Conservation (phyloP, 2,329 filamentous ascomycete species). For the Coniochaeta ligniaria region DNA sequence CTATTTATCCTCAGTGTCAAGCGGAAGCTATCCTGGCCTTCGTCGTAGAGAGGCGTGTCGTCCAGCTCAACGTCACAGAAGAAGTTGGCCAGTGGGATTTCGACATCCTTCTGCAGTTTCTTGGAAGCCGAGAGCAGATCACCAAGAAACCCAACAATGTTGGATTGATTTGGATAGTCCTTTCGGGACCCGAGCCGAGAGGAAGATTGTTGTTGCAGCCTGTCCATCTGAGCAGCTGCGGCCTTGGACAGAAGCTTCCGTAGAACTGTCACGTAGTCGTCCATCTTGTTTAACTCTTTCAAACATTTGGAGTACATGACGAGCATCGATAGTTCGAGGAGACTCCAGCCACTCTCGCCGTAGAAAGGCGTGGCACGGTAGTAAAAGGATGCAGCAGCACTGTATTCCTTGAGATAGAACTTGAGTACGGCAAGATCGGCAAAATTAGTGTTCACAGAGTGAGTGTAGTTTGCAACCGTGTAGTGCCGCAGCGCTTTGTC, state of each 20-base stretch:
- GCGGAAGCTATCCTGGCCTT: constrained; percentile 67
- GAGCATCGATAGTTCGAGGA: constrained; percentile 75
- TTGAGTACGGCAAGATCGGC: constrained; percentile 83
- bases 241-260: constrained; percentile 68
- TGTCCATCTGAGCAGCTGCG: constrained; percentile 45
- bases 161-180: constrained; percentile 25
- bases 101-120: constrained; percentile 48
- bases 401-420: constrained; percentile 67
- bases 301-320: constrained; percentile 81
- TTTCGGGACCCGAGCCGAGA: constrained; percentile 19
- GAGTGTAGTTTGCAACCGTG: constrained; percentile 67
- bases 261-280: constrained; percentile 72
- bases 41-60: constrained; percentile 61
- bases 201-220: constrained; percentile 29
- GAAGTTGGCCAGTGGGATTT: constrained; percentile 63
- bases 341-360: constrained; percentile 68
- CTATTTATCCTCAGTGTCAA: constrained; percentile 63
- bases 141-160: constrained; percentile 39
- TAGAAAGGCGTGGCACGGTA: constrained; percentile 73
- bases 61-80: constrained; percentile 65
- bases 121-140: constrained; percentile 39
- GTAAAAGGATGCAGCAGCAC: constrained; percentile 69
- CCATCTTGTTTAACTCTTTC: constrained; percentile 64
- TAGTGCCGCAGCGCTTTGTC: constrained; percentile 79
- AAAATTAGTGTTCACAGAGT: constrained; percentile 70